Conservation (phyloP, 176 grass and related monocot genomes). For the Hyparrhenia diplandra region DNA sequence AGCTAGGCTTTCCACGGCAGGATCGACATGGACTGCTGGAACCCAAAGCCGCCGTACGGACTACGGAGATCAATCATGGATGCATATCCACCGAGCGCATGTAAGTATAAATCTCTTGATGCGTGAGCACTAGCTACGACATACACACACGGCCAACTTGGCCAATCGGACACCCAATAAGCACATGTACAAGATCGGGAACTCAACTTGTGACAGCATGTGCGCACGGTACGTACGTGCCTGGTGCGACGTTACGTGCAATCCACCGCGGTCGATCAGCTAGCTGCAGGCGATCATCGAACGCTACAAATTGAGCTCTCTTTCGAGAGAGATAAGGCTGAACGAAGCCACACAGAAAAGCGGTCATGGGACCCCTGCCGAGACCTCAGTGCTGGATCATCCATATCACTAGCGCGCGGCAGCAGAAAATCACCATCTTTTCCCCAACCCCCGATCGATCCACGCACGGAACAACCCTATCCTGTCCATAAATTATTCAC, state of each 20-base stretch:
- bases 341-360: background rate
- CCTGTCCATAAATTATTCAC: background rate
- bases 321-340: conserved; percentile 37
- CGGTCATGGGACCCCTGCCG: conserved; percentile 10
- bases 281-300: too few relatives aligned
- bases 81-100: too few relatives aligned
- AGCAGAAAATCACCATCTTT: background rate
- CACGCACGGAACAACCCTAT: background rate
- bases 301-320: background rate
- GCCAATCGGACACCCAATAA: background rate
- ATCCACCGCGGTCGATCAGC: background rate
- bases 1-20: conserved; percentile 6
- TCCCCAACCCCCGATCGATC: background rate
- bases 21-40: background rate
- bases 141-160: background rate
- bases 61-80: background rate
- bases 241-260: conserved; percentile 16
- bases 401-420: conserved; percentile 4
- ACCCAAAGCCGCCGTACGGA: background rate
- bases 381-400: conserved; percentile 9
- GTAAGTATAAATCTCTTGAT: background rate
- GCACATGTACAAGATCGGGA: background rate
- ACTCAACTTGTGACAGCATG: too few relatives aligned
- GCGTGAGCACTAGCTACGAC: background rate
- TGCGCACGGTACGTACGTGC: background rate